These are phyloP conservation scores for Chara braunii DNA, from an alignment of 139 green algal genomes.

Conservation along the genomic window DNA sequence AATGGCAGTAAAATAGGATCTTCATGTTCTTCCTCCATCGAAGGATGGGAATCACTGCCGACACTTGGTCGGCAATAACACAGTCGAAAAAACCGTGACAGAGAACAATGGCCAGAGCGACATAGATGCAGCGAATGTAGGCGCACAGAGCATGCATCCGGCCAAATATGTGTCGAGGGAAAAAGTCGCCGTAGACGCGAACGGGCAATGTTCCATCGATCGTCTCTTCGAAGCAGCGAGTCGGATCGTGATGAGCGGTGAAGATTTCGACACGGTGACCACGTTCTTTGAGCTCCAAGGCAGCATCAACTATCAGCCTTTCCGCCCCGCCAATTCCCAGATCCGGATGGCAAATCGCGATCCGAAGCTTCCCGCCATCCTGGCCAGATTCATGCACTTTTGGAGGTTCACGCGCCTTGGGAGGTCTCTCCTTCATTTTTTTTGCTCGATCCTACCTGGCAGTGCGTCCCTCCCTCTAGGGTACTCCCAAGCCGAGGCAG, in stretches of 20 bases:
- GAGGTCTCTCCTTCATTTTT: too few relatives aligned
- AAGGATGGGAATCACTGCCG: slow-evolving; percentile 29
- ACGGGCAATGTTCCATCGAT: slow-evolving; percentile 62
- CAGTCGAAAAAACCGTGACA: slow-evolving; percentile 57
- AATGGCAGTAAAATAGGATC: slow-evolving; percentile 98
- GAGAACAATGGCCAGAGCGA: slow-evolving; percentile 58
- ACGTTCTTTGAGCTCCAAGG: slow-evolving; percentile 61
- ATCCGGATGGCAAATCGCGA: slow-evolving; percentile 90
- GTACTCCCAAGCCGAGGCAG: too few relatives aligned
- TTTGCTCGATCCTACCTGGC: too few relatives aligned
- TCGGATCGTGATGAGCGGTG: slow-evolving; percentile 77
- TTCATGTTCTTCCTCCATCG: slow-evolving; percentile 2
- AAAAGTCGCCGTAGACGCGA: slow-evolving; percentile 66
- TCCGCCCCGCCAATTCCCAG: slow-evolving; percentile 88
- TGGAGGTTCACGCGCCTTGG: too few relatives aligned
- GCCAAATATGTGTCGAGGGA: slow-evolving; percentile 66
- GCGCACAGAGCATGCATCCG: slow-evolving; percentile 72
- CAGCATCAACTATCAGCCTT: slow-evolving; percentile 88
- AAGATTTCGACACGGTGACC: slow-evolving; percentile 77
- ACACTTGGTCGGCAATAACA: slow-evolving; percentile 73
- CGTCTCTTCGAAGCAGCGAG: slow-evolving; percentile 86
- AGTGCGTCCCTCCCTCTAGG: too few relatives aligned
- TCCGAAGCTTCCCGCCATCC: slow-evolving; percentile 37
- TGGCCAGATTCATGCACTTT: too few relatives aligned
- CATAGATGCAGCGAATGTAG: slow-evolving; percentile 69